Evolutionary conservation across 2,329 filamentous ascomycete species (phyloP), one percentile per base, ranked within the genome.

Genomic region (Hypoxylon sp.): DNA sequence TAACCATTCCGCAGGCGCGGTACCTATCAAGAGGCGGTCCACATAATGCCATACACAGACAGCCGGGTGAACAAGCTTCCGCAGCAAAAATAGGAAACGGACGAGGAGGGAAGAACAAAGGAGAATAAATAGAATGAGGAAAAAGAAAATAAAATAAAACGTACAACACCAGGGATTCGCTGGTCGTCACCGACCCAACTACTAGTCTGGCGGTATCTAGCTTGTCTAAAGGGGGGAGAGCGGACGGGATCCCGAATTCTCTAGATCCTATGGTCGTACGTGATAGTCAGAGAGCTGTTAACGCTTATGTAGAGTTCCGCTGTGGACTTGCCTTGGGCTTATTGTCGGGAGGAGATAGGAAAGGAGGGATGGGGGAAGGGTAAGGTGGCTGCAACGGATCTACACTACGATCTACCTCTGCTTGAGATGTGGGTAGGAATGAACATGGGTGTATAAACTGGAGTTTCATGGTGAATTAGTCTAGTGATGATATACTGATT

Each of bases 131-230:
- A 19, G 35, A 10, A 31, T 10, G 9, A 17, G 3, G 1, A 35
- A 52, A 52, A 42, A 54, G n/a, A 19, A 39, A 22, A 53, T 1
- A 10, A 35, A 42, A 26, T 8, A 17, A 39, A 54, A 54, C 51
- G 51, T 54, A 54, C 33, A 54, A 39, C 51, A 54, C 51, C 33
- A 24, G 51, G 51, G 33, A 54, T 54, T 54, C 51, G 35, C 51
- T 42, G 51, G 51, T 54, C 33, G 33, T 54, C 51, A 35, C 17
- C 39, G 17, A 44, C 39, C 17, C 17, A 44, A 44, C 17, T 44
- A 44, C 17, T 44, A 22, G 13, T 44, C 39, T 44, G 17, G 39
- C 17, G 39, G 39, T 22, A 44, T 22, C 39, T 44, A n/a, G 17
- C 8, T 19, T 44, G 13, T 44, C 39, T 22, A 44, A 37, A 2